Evolutionary conservation across 2,329 filamentous ascomycete species (phyloP), one percentile per base, ranked within the genome.

Genomic region (Trichoderma koningiopsis): DNA sequence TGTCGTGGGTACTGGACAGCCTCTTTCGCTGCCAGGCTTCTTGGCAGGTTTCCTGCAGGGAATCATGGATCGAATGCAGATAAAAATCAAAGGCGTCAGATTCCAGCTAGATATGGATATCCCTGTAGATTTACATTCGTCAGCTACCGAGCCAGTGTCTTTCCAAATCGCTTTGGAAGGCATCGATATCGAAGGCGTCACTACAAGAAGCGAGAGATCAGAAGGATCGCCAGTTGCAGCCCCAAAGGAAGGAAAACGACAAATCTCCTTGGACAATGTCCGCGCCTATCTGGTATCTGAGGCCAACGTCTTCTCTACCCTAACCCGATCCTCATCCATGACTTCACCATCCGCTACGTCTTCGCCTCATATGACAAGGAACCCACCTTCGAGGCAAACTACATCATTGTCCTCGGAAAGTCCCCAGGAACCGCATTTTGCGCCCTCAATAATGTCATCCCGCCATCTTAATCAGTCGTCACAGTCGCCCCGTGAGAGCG

Each of bases 11-110:
- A 92, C 91, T 27, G 92, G 92, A 1, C 87, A 91, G 72, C 81
- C 88, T 1, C 81, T 94, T 37, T 89, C 89, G 1, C 81, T 95
- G 5, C 92, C 92, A 6, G 83, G 82, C 0, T 93, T 94, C 72
- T 81, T 96, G 58, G 87, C 90, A 53, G 87, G 87, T 72, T 92
- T 93, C 72, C 79, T 95, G 6, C 89, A 93, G 72, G 91, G 91
- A 35, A 88, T 94, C 60, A 81, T 91, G 31, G 91, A 96, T 78
- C 86, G 92, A 57, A 83, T 90, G 68, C 87, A 92, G 75, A 81
- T 95, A 31, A 84, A 83, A 61, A 88, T 95, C 69, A 86, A 85
- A 62, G 85, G 88, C 31, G 85, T 95, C 68, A 85, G 84, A 13
- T 85, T 94, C 71, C 87, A 89, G 73, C 80, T 94, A 22, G 89